Evolutionary conservation across 192 early-diverging fungal species (phyloP).

Genomic region (Coemansia sp.): DNA sequence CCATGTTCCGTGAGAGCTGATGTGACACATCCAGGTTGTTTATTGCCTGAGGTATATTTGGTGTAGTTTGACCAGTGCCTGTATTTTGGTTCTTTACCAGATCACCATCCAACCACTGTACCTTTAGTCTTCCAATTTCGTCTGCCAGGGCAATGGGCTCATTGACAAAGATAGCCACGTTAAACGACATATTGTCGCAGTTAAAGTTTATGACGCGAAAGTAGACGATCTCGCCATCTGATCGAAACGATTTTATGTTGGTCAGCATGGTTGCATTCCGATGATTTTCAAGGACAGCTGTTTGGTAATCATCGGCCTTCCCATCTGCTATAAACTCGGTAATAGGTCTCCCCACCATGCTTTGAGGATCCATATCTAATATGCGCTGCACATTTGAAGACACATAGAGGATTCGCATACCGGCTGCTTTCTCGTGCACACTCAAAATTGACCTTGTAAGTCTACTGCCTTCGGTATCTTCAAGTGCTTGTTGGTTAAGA

Average conservation of each 20-base stretch:
- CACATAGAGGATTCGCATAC: conserved; percentile 1
- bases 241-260: neutral
- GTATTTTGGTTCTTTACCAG: no score
- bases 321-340: neutral
- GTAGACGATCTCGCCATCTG: neutral
- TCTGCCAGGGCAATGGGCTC: neutral
- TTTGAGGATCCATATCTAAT: neutral
- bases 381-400: neutral
- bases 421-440: conserved; percentile 1
- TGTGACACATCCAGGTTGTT: no score
- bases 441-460: no score
- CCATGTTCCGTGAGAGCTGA: no score
- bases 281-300: neutral
- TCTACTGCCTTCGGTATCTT: no score
- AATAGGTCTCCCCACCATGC: neutral
- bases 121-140: neutral
- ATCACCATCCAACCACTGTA: neutral
- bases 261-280: neutral
- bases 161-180: neutral
- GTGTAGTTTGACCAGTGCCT: neutral
- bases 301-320: no score
- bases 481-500: no score
- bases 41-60: neutral
- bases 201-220: conserved; percentile 1
- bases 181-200: conserved; percentile 8